phyloP scores from a whole-genome alignment of 768 basidiomycete genomes.

The Pisolithus albus region DNA sequence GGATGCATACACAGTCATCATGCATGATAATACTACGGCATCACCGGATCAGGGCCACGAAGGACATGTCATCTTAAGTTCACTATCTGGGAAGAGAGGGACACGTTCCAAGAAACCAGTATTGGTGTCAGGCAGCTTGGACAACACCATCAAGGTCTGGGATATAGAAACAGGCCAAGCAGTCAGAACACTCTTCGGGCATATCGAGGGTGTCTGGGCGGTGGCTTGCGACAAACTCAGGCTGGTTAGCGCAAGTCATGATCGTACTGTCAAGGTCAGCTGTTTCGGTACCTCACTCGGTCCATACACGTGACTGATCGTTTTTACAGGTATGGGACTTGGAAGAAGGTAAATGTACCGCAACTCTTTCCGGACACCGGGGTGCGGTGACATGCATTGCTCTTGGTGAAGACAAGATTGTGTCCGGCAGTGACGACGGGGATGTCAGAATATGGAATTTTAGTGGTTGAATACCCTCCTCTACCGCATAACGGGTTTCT shows the following conservation, averaged over 20 bases:
- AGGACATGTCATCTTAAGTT: neutral
- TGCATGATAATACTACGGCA: constrained; percentile 15
- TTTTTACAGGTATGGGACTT: constrained; percentile 78
- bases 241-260: constrained; percentile 89
- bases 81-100: neutral
- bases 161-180: constrained; percentile 82
- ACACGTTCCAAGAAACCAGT: constrained; percentile 48
- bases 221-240: constrained; percentile 89
- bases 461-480: constrained; percentile 24
- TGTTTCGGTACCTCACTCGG: neutral
- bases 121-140: constrained; percentile 83
- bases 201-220: constrained; percentile 98
- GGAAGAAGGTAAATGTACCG: constrained; percentile 79
- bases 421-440: constrained; percentile 93
- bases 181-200: constrained; percentile 83
- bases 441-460: constrained; percentile 84
- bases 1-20: constrained; percentile 26
- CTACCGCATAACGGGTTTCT: neutral
- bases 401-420: constrained; percentile 89
- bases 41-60: neutral
- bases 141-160: constrained; percentile 96
- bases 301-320: neutral
- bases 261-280: constrained; percentile 91
- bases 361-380: constrained; percentile 89
- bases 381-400: constrained; percentile 90